A percentile compares a stretch with the other conserved stretches of the same genome.
These are phyloP conservation scores for Magnolia officinalis DNA, from an alignment of 164 flowering plant species.

Conservation along the genomic window DNA sequence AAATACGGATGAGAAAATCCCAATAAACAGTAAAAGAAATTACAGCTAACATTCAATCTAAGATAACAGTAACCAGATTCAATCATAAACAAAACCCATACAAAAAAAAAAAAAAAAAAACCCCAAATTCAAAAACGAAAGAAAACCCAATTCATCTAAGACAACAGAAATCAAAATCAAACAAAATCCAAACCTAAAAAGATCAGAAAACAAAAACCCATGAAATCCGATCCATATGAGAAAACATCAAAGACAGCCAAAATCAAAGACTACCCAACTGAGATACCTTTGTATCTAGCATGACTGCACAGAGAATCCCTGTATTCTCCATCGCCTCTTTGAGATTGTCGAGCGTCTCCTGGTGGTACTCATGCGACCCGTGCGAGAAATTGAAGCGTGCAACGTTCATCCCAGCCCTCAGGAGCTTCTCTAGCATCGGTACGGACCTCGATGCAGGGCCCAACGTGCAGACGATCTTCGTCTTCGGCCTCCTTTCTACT, in stretches of 20 bases:
- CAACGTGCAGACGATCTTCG: constrained; percentile 86
- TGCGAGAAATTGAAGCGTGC: constrained; percentile 87
- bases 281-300: constrained; percentile 79
- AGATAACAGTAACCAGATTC: no score
- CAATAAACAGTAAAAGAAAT: no score
- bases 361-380: constrained; percentile 74
- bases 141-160: no score
- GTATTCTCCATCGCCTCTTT: constrained; percentile 58
- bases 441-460: constrained; percentile 78
- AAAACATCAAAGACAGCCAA: background rate
- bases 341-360: constrained; percentile 62
- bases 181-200: no score
- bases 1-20: no score
- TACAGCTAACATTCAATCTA: no score
- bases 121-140: no score
- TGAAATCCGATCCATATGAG: background rate
- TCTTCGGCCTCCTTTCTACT: constrained; percentile 58
- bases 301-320: constrained; percentile 72
- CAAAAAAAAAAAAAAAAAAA: no score
- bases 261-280: background rate
- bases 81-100: no score
- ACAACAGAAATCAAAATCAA: no score
- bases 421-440: constrained; percentile 64
- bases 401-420: constrained; percentile 83
- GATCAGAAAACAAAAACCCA: background rate